Percentiles rank a stretch among this genome's conserved stretches.
phyloP scores from a whole-genome alignment of 805 yeast species.

The Wickerhamiella sorbophila region DNA sequence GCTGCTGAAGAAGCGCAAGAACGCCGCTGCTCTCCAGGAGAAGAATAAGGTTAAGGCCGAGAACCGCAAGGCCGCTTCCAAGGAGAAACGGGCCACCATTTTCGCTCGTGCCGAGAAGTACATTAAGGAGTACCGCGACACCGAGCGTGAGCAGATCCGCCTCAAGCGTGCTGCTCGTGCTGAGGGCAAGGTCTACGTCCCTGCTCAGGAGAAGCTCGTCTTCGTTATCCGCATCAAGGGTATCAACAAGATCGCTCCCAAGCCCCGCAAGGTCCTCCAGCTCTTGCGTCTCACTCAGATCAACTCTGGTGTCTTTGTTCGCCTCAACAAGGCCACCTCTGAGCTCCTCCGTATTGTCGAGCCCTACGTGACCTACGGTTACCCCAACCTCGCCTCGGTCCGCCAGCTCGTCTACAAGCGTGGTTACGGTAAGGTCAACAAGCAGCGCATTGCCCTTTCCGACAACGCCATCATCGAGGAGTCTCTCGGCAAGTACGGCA shows the following conservation, averaged over 20 bases:
- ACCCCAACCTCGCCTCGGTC: slow-evolving; percentile 84
- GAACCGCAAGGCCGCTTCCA: slow-evolving; percentile 24
- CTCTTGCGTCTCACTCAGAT: slow-evolving; percentile 85
- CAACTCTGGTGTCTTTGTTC: slow-evolving; percentile 90
- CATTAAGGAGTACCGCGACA: slow-evolving; percentile 85
- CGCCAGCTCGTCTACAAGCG: slow-evolving; percentile 93
- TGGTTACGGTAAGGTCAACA: slow-evolving; percentile 94
- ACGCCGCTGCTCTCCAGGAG: slow-evolving; percentile 41
- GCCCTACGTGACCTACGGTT: slow-evolving; percentile 95
- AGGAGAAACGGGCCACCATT: slow-evolving; percentile 35
- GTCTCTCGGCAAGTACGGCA: slow-evolving; percentile 82
- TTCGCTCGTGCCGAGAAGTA: slow-evolving; percentile 94
- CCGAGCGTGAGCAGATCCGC: slow-evolving; percentile 79
- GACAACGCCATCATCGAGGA: slow-evolving; percentile 85
- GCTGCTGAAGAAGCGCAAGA: slow-evolving; percentile 44
- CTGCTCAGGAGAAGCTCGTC: slow-evolving; percentile 87
- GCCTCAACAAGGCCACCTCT: slow-evolving; percentile 87
- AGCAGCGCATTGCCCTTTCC: slow-evolving; percentile 82
- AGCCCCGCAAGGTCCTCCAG: slow-evolving; percentile 95
- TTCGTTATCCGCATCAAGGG: slow-evolving; percentile 98
- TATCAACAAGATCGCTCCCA: slow-evolving; percentile 96
- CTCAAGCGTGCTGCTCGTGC: slow-evolving; percentile 78
- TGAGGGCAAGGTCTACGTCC: slow-evolving; percentile 83
- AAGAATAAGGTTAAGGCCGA: slow-evolving; percentile 38
- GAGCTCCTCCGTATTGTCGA: slow-evolving; percentile 88